These are phyloP conservation scores for Pleurotus djamor DNA, from an alignment of 768 basidiomycete species.

Conservation along the genomic window DNA sequence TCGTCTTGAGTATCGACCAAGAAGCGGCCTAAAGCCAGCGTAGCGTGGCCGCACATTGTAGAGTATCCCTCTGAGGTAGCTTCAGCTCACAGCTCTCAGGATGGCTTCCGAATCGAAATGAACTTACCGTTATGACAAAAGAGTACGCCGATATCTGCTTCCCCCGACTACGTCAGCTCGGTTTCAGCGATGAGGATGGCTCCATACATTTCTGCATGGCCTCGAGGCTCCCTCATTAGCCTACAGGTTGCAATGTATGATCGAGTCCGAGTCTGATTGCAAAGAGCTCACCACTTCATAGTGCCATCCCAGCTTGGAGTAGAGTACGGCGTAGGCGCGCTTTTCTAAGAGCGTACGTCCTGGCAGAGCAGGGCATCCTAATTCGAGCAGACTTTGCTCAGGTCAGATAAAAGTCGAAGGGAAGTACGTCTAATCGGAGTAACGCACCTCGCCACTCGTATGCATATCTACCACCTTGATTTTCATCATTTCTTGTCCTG, in stretches of 20 bases:
- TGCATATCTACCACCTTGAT: constrained; percentile 35
- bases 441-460: constrained; percentile 32
- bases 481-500: constrained; percentile 8
- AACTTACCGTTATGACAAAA: constrained; percentile 41
- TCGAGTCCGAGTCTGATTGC: neutral
- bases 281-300: neutral
- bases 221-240: constrained; percentile 35
- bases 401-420: neutral
- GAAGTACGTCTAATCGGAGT: too few species aligned
- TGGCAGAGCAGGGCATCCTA: constrained; percentile 27
- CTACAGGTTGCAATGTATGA: constrained; percentile 10
- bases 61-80: constrained; percentile 39
- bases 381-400: constrained; percentile 33
- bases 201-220: constrained; percentile 38
- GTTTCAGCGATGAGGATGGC: constrained; percentile 34
- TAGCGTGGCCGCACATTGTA: constrained; percentile 41
- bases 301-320: constrained; percentile 18
- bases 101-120: too few species aligned
- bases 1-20: constrained; percentile 31
- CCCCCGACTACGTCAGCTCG: constrained; percentile 25
- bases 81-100: too few species aligned
- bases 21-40: constrained; percentile 36
- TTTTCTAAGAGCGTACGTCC: constrained; percentile 32
- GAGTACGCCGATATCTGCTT: constrained; percentile 38
- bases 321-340: constrained; percentile 22